Evolutionary conservation across 805 yeast species (phyloP), one percentile per base, ranked within the genome.

Genomic region (Yarrowia keelungensis): DNA sequence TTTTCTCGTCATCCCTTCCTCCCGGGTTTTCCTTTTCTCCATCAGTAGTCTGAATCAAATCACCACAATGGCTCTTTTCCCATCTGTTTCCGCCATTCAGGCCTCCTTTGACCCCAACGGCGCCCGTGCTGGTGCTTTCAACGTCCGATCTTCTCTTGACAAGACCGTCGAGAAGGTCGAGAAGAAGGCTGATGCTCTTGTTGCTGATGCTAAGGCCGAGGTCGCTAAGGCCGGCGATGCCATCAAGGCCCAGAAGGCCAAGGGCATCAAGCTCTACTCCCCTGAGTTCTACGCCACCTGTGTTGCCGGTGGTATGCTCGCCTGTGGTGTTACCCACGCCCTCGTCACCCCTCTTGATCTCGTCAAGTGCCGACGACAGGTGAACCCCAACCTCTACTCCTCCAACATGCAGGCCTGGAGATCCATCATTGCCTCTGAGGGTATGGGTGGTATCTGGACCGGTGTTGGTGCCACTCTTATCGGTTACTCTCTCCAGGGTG

Each of bases 401-500:
- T 85, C 90, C 56, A 90, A 89, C 72, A 62, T 87, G 39, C 88
- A 86, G 72, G 95, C 92, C n/a, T 89, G 90, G 84, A 81, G 80
- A 67, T 80, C 85, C 3, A 90, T 91, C 71, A 76, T 89, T 69
- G 82, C 82, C 70, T 83, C 84, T 10, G 87, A 86, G 74, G 97
- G 97, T 9, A 62, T 82, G 12, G 84, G 83, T 65, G 89, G 89
- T 32, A 80, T 91, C 38, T 89, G 84, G 77, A 86, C 91, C 2
- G 97, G 97, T 72, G 74, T 89, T 69, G 90, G 92, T 15, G 95
- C 97, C 43, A 91, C 97, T 0, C 87, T 87, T 69, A 82, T 91
- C 68, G 97, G 97, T 32, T 91, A 91, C 76, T 87, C 94, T 4
- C 80, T 91, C 70, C 97, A 91, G 79, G 97, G 97, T 72, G 92